phyloP scores from a whole-genome alignment of 2,329 filamentous ascomycete genomes.

The Colletotrichum sp. region DNA sequence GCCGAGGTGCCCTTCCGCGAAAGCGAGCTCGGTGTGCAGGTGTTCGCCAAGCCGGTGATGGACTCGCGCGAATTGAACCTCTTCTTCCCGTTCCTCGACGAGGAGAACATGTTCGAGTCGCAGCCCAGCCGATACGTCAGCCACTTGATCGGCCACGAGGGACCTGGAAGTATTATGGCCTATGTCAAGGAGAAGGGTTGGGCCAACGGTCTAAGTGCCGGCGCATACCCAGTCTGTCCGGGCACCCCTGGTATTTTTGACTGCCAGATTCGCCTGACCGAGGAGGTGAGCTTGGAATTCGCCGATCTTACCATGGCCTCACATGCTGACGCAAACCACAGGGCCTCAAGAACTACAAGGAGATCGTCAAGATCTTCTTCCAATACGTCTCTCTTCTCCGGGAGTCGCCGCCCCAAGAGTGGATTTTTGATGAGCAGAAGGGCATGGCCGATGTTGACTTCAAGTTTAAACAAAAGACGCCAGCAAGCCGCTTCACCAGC shows the following conservation, averaged over 20 bases:
- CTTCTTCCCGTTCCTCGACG: constrained; percentile 84
- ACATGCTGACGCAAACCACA: constrained; percentile 27
- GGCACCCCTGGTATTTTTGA: constrained; percentile 80
- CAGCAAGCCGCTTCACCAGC: constrained; percentile 88
- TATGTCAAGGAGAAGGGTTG: constrained; percentile 91
- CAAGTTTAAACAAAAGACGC: constrained; percentile 91
- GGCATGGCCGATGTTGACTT: constrained; percentile 92
- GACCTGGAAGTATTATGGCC: constrained; percentile 88
- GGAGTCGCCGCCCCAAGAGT: constrained; percentile 81
- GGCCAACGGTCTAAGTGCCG: constrained; percentile 83
- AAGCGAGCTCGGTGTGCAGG: constrained; percentile 66
- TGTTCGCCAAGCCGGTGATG: constrained; percentile 92
- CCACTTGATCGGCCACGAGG: constrained; percentile 91
- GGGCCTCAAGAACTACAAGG: constrained; percentile 79
- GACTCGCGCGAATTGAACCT: constrained; percentile 82
- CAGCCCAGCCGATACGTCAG: constrained; percentile 87
- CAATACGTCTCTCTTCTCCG: constrained; percentile 89
- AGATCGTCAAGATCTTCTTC: constrained; percentile 84
- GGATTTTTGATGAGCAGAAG: constrained; percentile 94
- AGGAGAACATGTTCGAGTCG: constrained; percentile 78
- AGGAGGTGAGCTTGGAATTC: constrained; percentile 63
- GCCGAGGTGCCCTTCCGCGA: constrained; percentile 54
- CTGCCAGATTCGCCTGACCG: constrained; percentile 79
- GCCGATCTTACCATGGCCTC: neutral
- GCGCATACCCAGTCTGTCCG: constrained; percentile 76